Evolutionary conservation across 805 yeast species (phyloP).

Genomic region (Saccharomycopsis sp.): DNA sequence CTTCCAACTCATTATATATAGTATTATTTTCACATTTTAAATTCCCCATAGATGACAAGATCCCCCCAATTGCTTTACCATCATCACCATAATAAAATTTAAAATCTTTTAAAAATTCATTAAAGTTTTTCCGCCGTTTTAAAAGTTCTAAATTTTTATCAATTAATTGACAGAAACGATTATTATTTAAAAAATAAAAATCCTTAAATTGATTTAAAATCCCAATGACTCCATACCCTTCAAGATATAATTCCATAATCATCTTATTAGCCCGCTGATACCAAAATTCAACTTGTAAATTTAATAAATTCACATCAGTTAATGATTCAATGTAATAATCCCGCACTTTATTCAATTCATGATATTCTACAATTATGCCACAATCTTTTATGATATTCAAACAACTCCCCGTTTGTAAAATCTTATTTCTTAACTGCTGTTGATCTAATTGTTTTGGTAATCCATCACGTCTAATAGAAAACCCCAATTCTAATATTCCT

Average conservation of each 20-base stretch:
- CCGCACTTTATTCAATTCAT: not conserved
- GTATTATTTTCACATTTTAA: constrained; percentile 37
- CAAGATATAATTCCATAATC: constrained; percentile 48
- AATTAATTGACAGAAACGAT: constrained; percentile 46
- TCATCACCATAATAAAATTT: constrained; percentile 1
- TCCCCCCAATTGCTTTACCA: too few relatives aligned
- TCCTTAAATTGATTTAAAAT: constrained; percentile 46
- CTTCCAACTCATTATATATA: constrained; percentile 36
- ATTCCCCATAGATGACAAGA: constrained; percentile 11
- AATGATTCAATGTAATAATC: constrained; percentile 25
- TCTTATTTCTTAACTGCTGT: constrained; percentile 49
- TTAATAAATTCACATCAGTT: constrained; percentile 32
- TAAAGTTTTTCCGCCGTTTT: constrained; percentile 17
- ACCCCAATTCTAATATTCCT: constrained; percentile 49
- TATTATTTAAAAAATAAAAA: constrained; percentile 49
- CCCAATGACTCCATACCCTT: constrained; percentile 48
- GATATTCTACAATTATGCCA: constrained; percentile 30
- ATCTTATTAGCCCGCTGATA: constrained; percentile 61
- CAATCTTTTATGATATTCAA: constrained; percentile 64
- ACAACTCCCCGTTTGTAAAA: constrained; percentile 79
- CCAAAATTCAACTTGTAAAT: constrained; percentile 52
- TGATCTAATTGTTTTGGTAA: constrained; percentile 57
- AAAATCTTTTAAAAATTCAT: constrained; percentile 15
- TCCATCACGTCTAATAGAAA: constrained; percentile 67
- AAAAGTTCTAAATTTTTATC: constrained; percentile 29